Evolutionary conservation across 2,329 filamentous ascomycete species (phyloP), one percentile per base, ranked within the genome.

Genomic region (Penicillium hesseltinei): DNA sequence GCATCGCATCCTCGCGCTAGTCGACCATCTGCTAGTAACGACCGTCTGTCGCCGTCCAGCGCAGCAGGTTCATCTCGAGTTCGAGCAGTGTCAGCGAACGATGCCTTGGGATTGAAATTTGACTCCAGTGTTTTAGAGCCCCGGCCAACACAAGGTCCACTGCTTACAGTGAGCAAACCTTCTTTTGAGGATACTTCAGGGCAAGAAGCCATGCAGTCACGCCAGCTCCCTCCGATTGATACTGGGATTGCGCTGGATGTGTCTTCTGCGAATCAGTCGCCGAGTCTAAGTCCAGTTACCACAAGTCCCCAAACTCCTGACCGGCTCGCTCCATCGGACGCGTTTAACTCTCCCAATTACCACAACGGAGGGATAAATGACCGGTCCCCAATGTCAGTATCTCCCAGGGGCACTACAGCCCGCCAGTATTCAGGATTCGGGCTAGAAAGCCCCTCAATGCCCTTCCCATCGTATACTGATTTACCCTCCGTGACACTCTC

Each of bases 381-480:
- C 19, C 63, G 61, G 53, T 72, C 71, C 1, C 63, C 70, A 7
- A 57, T 63, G 39, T 56, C 63, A 25, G 61, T 75, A 29, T 75
- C 74, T 19, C 70, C 72, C n/a, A 51, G 66, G 35, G 65, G 66
- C 23, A 67, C 62, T 2, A 52, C 59, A 39, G 59, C 55, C 29
- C 49, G 62, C 45, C 48, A 51, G 36, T 49, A 53, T 7, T 57
- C 57, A 19, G 58, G 57, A 9, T 38, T 58, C 51, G 44, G 35
- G n/a, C 42, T 57, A 33, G 62, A 70, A 45, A 69, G 77, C 66
- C 77, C 81, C 4, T 73, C 80, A 5, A 83, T 84, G 4, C 87
- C 89, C 0, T 93, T 94, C 60, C 90, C 90, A 1, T 73, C 79
- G 5, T 90, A 86, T 62, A 80, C 82, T 2, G 89, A 92, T 60